A percentile compares a stretch with the other conserved stretches of the same genome.
Conservation (phyloP, 352 stramenopile species). For the Albugo laibachii region DNA sequence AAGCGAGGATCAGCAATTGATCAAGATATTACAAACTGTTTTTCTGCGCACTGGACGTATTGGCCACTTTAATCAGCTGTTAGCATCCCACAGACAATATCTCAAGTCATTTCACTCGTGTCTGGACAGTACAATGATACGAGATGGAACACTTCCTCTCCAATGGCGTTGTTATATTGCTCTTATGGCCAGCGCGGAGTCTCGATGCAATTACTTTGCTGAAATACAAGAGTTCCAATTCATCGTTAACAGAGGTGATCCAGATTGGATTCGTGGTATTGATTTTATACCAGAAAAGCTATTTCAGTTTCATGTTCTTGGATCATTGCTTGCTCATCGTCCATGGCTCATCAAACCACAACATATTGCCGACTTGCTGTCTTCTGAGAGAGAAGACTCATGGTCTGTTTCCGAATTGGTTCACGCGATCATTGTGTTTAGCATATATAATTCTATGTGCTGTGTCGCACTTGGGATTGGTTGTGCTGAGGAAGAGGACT, state of each 20-base stretch:
- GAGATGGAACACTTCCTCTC: constrained; percentile 57
- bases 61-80: constrained; percentile 49
- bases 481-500: constrained; percentile 54
- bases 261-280: constrained; percentile 65
- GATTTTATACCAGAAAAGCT: constrained; percentile 70
- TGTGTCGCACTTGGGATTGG: constrained; percentile 59
- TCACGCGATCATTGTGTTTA: constrained; percentile 71
- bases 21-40: constrained; percentile 21
- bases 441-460: constrained; percentile 63
- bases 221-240: constrained; percentile 74
- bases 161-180: constrained; percentile 72
- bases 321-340: constrained; percentile 60
- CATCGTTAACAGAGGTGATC: constrained; percentile 55
- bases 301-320: constrained; percentile 61
- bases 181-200: constrained; percentile 55
- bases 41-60: constrained; percentile 57
- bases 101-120: constrained; percentile 42
- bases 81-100: constrained; percentile 68
- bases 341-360: constrained; percentile 65
- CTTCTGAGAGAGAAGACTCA: constrained; percentile 47
- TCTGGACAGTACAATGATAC: constrained; percentile 43
- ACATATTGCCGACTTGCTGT: constrained; percentile 53
- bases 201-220: constrained; percentile 60
- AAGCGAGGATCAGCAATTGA: constrained; percentile 29
- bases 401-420: constrained; percentile 77